phyloP scores from a whole-genome alignment of 371 early-diverging fungal species.

The Mortierella sp. region DNA sequence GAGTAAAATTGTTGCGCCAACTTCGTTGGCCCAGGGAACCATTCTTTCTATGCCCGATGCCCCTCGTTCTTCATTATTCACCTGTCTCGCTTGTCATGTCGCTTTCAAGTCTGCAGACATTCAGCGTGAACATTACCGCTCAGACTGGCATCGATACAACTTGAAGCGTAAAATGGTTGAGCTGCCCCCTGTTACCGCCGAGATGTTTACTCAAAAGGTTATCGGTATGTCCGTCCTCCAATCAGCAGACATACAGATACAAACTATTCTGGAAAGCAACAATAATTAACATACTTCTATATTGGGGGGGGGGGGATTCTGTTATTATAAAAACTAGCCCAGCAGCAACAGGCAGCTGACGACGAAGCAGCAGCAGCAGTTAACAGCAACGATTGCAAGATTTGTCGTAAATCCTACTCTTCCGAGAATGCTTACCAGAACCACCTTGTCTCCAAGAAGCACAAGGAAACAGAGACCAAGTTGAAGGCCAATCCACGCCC shows the following conservation, averaged over 20 bases:
- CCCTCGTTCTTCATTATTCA: slow-evolving; percentile 62
- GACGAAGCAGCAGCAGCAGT: slow-evolving; percentile 48
- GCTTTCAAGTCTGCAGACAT: slow-evolving; percentile 85
- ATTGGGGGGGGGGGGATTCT: too few relatives aligned
- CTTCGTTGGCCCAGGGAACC: slow-evolving; percentile 35
- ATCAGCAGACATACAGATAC: too few relatives aligned
- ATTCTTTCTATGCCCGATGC: slow-evolving; percentile 49
- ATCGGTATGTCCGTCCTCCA: not conserved
- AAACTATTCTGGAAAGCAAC: too few relatives aligned
- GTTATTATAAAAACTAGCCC: slow-evolving; percentile 40
- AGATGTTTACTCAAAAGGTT: slow-evolving; percentile 84
- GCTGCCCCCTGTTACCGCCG: slow-evolving; percentile 84
- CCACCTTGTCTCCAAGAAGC: slow-evolving; percentile 93
- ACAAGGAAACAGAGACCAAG: slow-evolving; percentile 81
- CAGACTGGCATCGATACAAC: slow-evolving; percentile 99
- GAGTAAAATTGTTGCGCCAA: slow-evolving; percentile 35
- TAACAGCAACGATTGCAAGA: slow-evolving; percentile 54
- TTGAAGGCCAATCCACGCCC: slow-evolving; percentile 49
- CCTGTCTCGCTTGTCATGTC: slow-evolving; percentile 90
- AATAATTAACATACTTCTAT: too few relatives aligned
- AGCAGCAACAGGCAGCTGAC: slow-evolving; percentile 58
- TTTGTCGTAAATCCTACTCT: slow-evolving; percentile 59
- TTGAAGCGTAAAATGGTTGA: slow-evolving; percentile 94
- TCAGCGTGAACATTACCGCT: slow-evolving; percentile 91
- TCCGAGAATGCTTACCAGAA: slow-evolving; percentile 85